phyloP scores from a whole-genome alignment of 192 early-diverging fungal species.

The Coemansia sp. region DNA sequence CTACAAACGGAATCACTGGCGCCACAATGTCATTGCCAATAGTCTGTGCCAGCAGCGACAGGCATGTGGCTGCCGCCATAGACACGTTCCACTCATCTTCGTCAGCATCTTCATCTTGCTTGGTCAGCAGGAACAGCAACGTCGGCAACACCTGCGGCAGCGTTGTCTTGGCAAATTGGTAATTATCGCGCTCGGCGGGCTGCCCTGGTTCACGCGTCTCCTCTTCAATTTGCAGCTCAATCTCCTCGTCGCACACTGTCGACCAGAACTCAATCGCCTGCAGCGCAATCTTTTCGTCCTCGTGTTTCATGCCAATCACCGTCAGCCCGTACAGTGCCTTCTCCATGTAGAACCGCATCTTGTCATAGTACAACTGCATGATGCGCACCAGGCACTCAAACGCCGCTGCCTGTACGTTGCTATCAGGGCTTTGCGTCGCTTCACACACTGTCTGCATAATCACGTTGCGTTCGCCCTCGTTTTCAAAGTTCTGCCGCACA shows the following conservation, averaged over 20 bases:
- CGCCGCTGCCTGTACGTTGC: slow-evolving; percentile 77
- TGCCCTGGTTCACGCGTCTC: slow-evolving; percentile 55
- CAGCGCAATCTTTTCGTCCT: slow-evolving; percentile 83
- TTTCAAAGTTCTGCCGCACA: slow-evolving; percentile 88
- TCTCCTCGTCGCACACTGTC: slow-evolving; percentile 94
- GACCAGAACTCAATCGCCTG: slow-evolving; percentile 99
- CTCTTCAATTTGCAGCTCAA: slow-evolving; percentile 66
- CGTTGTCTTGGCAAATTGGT: slow-evolving; percentile 77
- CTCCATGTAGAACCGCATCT: slow-evolving; percentile 96
- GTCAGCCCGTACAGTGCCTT: slow-evolving; percentile 93
- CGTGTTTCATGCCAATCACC: slow-evolving; percentile 86
- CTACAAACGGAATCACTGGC: slow-evolving; percentile 86
- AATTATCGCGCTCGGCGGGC: slow-evolving; percentile 54
- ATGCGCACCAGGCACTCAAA: slow-evolving; percentile 98
- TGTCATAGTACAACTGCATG: slow-evolving; percentile 94
- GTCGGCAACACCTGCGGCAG: slow-evolving; percentile 81
- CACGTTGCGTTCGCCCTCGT: slow-evolving; percentile 93
- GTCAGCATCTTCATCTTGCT: slow-evolving; percentile 97
- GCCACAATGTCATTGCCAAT: slow-evolving; percentile 79
- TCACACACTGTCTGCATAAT: slow-evolving; percentile 99
- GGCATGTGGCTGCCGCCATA: slow-evolving; percentile 97
- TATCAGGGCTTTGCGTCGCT: slow-evolving; percentile 77
- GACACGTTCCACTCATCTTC: slow-evolving; percentile 99
- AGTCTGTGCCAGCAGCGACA: slow-evolving; percentile 81
- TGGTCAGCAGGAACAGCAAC: slow-evolving; percentile 86